These are phyloP conservation scores for Fusarium euwallaceae DNA, from an alignment of 2,329 filamentous ascomycete species.

Conservation along the genomic window DNA sequence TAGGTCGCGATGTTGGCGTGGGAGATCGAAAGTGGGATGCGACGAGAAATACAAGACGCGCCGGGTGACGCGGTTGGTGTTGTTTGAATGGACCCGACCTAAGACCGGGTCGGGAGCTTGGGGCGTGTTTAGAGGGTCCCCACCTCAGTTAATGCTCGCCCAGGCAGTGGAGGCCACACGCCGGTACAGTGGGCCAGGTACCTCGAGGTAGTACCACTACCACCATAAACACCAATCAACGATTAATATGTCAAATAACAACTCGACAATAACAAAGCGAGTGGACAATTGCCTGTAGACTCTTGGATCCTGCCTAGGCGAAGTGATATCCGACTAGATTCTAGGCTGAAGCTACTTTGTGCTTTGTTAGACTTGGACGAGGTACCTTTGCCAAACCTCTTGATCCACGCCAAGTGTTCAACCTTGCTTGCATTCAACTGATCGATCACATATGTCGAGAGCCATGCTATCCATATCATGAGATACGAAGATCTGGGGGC, in stretches of 20 bases:
- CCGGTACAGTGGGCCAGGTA: slow-evolving; percentile 14
- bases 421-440: not conserved
- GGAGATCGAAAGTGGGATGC: slow-evolving; percentile 14
- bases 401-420: not conserved
- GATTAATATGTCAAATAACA: not conserved
- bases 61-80: slow-evolving; percentile 42
- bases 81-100: slow-evolving; percentile 14
- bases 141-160: slow-evolving; percentile 2
- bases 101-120: slow-evolving; percentile 32
- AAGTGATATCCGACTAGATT: not conserved
- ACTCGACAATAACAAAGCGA: not conserved
- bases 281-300: not conserved
- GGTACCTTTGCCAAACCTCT: not conserved
- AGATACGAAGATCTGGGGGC: not conserved
- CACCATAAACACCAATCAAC: not conserved
- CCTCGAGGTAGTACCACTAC: not conserved
- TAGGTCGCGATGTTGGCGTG: slow-evolving; percentile 6
- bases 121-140: slow-evolving; percentile 33
- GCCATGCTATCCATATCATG: not conserved
- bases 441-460: not conserved
- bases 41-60: slow-evolving; percentile 38
- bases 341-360: not conserved
- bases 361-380: not conserved
- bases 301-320: not conserved
- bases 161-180: slow-evolving; percentile 28